Base-by-base conservation (phyloP, 2,329 filamentous ascomycete genomes). In the Plenodomus lindquistii region DNA sequence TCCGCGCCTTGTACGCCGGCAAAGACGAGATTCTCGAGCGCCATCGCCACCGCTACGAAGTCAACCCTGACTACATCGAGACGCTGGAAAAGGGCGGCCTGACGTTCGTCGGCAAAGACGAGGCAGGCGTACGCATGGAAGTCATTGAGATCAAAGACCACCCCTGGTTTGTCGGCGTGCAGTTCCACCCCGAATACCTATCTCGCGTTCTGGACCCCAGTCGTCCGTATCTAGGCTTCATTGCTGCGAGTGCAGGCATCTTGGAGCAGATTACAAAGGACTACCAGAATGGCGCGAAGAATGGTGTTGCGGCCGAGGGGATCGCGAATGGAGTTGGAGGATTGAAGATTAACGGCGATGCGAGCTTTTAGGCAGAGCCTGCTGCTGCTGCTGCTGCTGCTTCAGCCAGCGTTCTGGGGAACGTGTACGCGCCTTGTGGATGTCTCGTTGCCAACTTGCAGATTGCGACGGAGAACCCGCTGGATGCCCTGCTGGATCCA, bases 31-130 rank as follows among this genome's bases (percentile, higher is more conserved):
- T 81, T 41, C 68, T 75, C 37, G 91, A 96, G 77, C 84, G 91
- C 42, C 91, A 96, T 72, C 85, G 91, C 51, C 91, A 96, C 74
- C 84, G 91, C 31, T 96, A 96, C 70, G 91, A 96, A 76, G 89
- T 96, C 57, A 96, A 96, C 75, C 91, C 91, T 0, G 81, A 84
- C 10, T 86, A 87, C 65, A 83, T 95, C 43, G 83, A 87, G 3
- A 74, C 75, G 24, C 78, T 96, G 3, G 81, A 89, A 56, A 74
- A 81, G 38, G 83, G 80, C 4, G 91, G 91, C 0, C 77, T 96
- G 24, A 76, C 80, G 36, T 92, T 95, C 66, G 81, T 92, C 49
- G 89, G 88, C 55, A 91, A 91, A 71, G 91, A 95, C 64, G 85
- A 88, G 48, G 85, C 81, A 51, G 89, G 87, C 37, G 83, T 87